Percentiles rank a stretch among this genome's conserved stretches.
phyloP scores from a whole-genome alignment of 805 yeast species.

The Saccharomycopsis selenospora region DNA sequence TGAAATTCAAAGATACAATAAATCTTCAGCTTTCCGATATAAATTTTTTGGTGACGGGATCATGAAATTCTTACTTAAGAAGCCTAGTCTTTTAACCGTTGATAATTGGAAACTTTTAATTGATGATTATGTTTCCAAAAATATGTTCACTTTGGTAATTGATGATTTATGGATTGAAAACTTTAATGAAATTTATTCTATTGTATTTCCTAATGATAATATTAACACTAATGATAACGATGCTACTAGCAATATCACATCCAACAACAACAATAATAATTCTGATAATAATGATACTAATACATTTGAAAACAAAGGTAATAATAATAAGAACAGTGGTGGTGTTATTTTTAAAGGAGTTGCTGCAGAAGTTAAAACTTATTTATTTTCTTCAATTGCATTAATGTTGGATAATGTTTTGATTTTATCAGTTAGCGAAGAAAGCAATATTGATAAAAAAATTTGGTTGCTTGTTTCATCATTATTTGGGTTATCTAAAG shows the following conservation, averaged over 20 bases:
- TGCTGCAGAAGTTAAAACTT: not conserved
- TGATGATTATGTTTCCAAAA: not conserved
- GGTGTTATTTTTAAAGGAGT: not conserved
- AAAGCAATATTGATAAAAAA: not conserved
- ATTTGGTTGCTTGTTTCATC: not conserved
- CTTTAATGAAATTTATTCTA: not conserved
- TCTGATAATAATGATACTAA: not conserved
- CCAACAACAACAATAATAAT: too few species aligned
- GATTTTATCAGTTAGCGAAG: not conserved
- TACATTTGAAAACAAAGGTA: too few species aligned
- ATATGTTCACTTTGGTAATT: not conserved
- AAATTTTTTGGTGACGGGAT: constrained; percentile 12
- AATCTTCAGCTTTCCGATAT: not conserved
- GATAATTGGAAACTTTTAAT: constrained; percentile 11
- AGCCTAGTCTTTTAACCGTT: constrained; percentile 8
- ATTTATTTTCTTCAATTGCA: not conserved
- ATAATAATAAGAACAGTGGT: too few species aligned
- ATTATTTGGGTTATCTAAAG: not conserved
- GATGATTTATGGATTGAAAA: not conserved
- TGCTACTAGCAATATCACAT: too few species aligned
- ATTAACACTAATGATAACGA: too few species aligned
- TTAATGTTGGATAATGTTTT: not conserved
- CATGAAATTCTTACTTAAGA: constrained; percentile 10
- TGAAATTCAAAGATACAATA: constrained; percentile 10
- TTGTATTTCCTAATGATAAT: too few species aligned